Percentiles rank a stretch among this genome's conserved stretches.
phyloP scores from a whole-genome alignment of 2,329 filamentous ascomycete species.

The Dichotomopilus funicola region DNA sequence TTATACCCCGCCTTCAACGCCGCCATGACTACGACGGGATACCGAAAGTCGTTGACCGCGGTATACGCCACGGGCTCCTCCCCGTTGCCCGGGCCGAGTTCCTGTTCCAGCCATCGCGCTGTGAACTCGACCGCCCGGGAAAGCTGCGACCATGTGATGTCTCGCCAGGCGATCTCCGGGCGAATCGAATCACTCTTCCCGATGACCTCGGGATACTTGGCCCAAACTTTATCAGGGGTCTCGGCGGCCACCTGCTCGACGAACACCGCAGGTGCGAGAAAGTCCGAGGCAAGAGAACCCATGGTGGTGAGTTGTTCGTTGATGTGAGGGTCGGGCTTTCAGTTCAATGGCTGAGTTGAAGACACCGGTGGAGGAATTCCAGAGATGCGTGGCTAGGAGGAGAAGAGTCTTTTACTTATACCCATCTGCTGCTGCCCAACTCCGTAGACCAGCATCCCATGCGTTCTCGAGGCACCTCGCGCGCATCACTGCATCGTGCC shows the following conservation, averaged over 20 bases:
- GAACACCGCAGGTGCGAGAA: neutral
- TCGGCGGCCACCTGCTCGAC: conserved; percentile 2
- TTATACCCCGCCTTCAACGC: conserved; percentile 11
- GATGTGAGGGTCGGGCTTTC: neutral
- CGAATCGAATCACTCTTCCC: neutral
- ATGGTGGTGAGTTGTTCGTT: neutral
- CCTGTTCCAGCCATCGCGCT: conserved; percentile 8
- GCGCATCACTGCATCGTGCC: too few species aligned
- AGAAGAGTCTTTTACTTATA: too few species aligned
- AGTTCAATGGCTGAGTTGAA: neutral
- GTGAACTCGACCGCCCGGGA: conserved; percentile 4
- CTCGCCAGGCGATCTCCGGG: neutral
- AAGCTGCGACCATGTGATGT: conserved; percentile 10
- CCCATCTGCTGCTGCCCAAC: too few species aligned
- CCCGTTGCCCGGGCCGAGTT: neutral
- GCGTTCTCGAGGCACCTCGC: too few species aligned
- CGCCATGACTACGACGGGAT: conserved; percentile 11
- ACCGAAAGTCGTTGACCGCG: conserved; percentile 10
- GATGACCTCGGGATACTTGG: neutral
- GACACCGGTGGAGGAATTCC: too few species aligned
- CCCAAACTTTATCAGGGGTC: conserved; percentile 4
- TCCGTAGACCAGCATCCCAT: too few species aligned
- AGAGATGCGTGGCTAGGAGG: too few species aligned
- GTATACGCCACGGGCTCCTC: conserved; percentile 5
- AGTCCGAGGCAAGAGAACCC: neutral